Evolutionary conservation across 1,139 yeast genomes (phyloP).

Genomic region (Candida anutae): DNA sequence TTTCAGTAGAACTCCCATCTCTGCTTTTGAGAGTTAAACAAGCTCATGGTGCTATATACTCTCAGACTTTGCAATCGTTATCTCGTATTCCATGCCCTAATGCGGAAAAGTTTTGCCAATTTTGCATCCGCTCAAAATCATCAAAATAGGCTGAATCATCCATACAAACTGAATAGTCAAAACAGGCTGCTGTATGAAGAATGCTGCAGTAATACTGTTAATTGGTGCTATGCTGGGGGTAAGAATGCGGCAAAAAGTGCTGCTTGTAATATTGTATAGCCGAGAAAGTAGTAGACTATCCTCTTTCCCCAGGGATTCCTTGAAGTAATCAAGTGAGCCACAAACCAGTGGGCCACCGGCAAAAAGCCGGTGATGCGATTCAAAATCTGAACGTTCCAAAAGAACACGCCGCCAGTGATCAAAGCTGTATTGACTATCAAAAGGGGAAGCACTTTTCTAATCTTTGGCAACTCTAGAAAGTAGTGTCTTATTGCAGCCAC

Average conservation of each 20-base stretch:
- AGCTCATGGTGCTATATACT: too few species aligned
- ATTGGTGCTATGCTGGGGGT: slow-evolving; percentile 73
- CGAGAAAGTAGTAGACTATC: slow-evolving; percentile 35
- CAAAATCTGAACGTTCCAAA: slow-evolving; percentile 83
- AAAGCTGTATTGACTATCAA: slow-evolving; percentile 33
- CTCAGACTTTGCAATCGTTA: too few species aligned
- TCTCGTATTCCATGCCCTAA: too few species aligned
- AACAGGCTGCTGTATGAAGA: too few species aligned
- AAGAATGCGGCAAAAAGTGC: slow-evolving; percentile 56
- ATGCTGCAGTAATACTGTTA: too few species aligned
- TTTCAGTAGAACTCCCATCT: too few species aligned
- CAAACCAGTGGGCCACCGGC: slow-evolving; percentile 70
- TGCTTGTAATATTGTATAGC: slow-evolving; percentile 55
- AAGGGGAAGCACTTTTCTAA: slow-evolving; percentile 23
- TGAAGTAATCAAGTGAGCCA: slow-evolving; percentile 25
- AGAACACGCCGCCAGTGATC: slow-evolving; percentile 43
- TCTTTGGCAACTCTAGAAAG: slow-evolving; percentile 23
- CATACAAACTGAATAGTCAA: too few species aligned
- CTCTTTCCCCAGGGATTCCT: slow-evolving; percentile 12
- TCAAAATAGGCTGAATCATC: too few species aligned
- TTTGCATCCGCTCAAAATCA: too few species aligned
- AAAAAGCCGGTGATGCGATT: slow-evolving; percentile 71
- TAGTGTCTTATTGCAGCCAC: slow-evolving; percentile 24
- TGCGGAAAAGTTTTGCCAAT: too few species aligned
- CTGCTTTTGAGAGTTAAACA: too few species aligned